Evolutionary conservation across 2,329 filamentous ascomycete genomes (phyloP).

Genomic region (Aureobasidium subglaciale): DNA sequence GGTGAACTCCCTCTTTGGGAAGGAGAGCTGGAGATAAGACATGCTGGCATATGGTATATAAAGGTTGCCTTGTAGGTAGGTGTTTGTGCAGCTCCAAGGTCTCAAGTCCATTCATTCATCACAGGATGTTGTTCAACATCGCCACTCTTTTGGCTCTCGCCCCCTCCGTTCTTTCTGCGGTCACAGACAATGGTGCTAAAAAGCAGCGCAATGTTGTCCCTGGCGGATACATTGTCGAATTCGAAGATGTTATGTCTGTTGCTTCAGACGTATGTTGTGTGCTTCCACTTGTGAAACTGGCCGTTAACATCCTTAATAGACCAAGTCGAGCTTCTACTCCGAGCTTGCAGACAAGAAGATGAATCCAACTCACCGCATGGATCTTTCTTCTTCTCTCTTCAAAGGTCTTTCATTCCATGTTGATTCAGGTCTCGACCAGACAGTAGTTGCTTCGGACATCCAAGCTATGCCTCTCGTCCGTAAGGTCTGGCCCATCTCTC

Average conservation of each 20-base stretch:
- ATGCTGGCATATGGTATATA: neutral
- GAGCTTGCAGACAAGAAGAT: constrained; percentile 17
- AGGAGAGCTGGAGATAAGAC: constrained; percentile 12
- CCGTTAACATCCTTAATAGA: neutral
- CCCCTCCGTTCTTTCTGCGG: constrained; percentile 9
- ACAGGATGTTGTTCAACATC: constrained; percentile 6
- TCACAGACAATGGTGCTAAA: neutral
- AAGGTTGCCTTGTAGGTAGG: neutral
- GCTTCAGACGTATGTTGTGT: constrained; percentile 5
- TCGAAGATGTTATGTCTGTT: constrained; percentile 16
- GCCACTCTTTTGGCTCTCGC: constrained; percentile 14
- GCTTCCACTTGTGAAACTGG: neutral
- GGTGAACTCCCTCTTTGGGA: constrained; percentile 2
- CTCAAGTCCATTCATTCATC: neutral
- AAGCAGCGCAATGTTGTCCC: constrained; percentile 15
- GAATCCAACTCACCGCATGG: constrained; percentile 19
- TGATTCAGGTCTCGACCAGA: constrained; percentile 18
- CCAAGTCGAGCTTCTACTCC: constrained; percentile 13
- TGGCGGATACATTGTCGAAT: constrained; percentile 22
- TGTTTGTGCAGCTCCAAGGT: neutral
- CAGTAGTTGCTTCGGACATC: constrained; percentile 19
- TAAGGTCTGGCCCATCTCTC: constrained; percentile 22
- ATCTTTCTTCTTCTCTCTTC: constrained; percentile 19
- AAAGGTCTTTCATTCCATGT: constrained; percentile 22
- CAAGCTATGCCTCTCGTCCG: constrained; percentile 19